Evolutionary conservation across 1,139 yeast genomes (phyloP).

Genomic region (Arxiozyma heterogenica): DNA sequence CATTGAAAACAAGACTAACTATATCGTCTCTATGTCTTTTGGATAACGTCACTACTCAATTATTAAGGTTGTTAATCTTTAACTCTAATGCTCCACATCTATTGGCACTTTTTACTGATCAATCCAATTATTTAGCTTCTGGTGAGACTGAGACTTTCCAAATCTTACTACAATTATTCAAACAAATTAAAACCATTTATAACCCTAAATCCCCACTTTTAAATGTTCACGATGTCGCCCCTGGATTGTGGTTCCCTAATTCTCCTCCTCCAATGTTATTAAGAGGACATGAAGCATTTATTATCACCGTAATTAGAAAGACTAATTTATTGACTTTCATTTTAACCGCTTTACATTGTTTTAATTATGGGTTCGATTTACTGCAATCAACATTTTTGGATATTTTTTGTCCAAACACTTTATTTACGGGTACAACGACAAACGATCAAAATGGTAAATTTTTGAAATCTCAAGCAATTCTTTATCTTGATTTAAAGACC

Average conservation of each 20-base stretch:
- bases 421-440: conserved; percentile 22
- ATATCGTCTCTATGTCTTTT: conserved; percentile 21
- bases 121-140: conserved; percentile 13
- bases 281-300: conserved; percentile 48
- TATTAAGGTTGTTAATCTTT: conserved; percentile 23
- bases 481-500: conserved; percentile 80
- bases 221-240: conserved; percentile 39
- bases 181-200: conserved; percentile 57
- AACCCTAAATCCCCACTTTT: conserved; percentile 60
- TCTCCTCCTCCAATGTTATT: conserved; percentile 49
- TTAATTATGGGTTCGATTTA: conserved; percentile 80
- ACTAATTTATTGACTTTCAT: conserved; percentile 82
- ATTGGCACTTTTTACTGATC: conserved; percentile 17
- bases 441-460: conserved; percentile 38
- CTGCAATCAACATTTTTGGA: conserved; percentile 76
- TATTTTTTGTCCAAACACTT: conserved; percentile 62
- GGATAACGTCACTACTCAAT: conserved; percentile 26
- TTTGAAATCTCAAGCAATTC: conserved; percentile 67
- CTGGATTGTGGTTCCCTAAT: conserved; percentile 62
- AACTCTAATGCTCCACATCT: conserved; percentile 23
- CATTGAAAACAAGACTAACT: conserved; percentile 20
- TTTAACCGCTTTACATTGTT: conserved; percentile 66
- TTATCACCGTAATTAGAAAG: conserved; percentile 63
- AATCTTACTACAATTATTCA: conserved; percentile 64
- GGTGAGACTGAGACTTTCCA: conserved; percentile 65